Base-by-base conservation (phyloP, 768 basidiomycete species). In the Grammothele lineata region DNA sequence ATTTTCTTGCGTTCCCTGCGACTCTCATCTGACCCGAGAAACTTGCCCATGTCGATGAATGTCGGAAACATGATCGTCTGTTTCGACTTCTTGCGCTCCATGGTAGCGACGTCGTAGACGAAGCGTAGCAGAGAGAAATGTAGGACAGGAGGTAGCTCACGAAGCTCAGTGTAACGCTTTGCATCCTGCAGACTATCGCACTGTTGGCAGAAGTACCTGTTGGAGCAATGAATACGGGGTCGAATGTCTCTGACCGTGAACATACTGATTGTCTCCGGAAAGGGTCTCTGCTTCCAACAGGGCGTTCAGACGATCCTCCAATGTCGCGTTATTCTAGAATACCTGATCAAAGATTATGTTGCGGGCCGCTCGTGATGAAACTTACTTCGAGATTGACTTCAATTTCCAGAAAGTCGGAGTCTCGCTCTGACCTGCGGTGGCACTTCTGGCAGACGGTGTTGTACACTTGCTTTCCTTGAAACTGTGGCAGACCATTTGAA, bases 91-190 rank as follows among this genome's bases (percentile, higher is more conserved):
- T 83, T 89, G 52, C 95, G 81, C 56, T 86, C 81, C 74, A 85
- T 79, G 0, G 83, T 80, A 19, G 79, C 67, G 26, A 84, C 55
- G 66, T 94, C 90, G 57, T 87, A 98, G 23, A 90, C 81, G 65
- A 98, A 98, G n/a, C 95, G 88, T 46, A 95, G 76, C 42, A 97
- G 67, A 18, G 92, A 92, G 57, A 98, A 85, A 65, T 98, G 91
- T 2, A 97, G 74, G 5, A 93, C 85, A 0, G 91, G 90, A 1
- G 95, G 95, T 5, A 96, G 74, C 43, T 74, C 62, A 21, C 72
- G 74, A 12, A 95, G 66, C 56, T 84, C 75, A 2, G 83, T 83
- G 54, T 83, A 83, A 7, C 95, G 82, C 15, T 77, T 83, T 5
- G 95, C 95, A 48, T 91, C 80, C 62, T 85, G 83, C 8, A 91